Evolutionary conservation across 352 stramenopile genomes (phyloP), one percentile per base, ranked within the genome.

Genomic region (Phytopythium chamaehyphon): DNA sequence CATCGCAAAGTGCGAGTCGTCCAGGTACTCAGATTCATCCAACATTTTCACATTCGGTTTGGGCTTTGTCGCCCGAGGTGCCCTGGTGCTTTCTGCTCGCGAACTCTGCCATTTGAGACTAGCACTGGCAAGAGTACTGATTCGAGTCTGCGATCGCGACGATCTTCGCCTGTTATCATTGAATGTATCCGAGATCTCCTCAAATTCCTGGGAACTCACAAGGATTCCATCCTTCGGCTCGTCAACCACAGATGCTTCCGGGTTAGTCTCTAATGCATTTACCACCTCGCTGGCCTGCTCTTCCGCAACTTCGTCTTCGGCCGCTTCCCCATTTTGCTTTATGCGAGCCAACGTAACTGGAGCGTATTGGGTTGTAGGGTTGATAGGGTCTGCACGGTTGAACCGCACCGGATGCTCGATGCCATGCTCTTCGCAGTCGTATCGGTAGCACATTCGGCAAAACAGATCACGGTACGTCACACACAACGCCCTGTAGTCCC

Each of bases 391-490:
- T 9, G 74, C 61, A 28, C 82, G 75, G 26, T 62, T 57, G 16
- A 54, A 71, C 0, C 76, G 79, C 55, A 88, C 70, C 14, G 82
- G 79, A 31, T 89, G 82, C 57, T 93, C 66, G 50, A 90, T 94
- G 0, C 89, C 89, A 62, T 98, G 92, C 37, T 94, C 65, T 19
- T 86, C 77, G 53, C 92, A 98, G 61, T 97, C 89, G 60, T 97
- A 98, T 40, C 79, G 84, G 62, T 97, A 97, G 62, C 92, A 98
- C 66, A 90, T 84, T 28, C 86, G 75, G 60, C 92, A 98, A 51
- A 97, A 97, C 21, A 98, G 63, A 40, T 96, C 78, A n/a, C 86
- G 77, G 61, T 94, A 97, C 3, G 81, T 90, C 60, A 96, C 79
- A 36, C 85, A 80, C 19, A 95, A 57, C 45, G 88, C 67, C 7